Evolutionary conservation across 495 filamentous ascomycete species (phyloP).

Genomic region (Penicillium tannophilum): DNA sequence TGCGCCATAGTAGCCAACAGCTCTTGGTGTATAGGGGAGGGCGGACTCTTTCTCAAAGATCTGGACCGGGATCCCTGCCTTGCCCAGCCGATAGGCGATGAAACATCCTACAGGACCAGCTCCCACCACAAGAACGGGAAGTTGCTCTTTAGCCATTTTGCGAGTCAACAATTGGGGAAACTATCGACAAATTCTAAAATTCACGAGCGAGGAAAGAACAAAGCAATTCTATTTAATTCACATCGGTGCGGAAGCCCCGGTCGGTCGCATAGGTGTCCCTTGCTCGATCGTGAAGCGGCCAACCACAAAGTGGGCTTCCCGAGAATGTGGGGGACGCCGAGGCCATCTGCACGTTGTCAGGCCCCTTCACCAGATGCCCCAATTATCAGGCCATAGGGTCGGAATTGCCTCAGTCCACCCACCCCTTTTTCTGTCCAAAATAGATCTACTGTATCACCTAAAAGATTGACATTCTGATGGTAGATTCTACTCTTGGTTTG

Average conservation of each 20-base stretch:
- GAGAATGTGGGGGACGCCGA: too few species aligned
- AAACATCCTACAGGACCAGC: background rate
- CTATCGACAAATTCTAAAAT: background rate
- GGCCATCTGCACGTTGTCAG: too few species aligned
- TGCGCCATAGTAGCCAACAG: background rate
- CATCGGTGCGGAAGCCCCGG: background rate
- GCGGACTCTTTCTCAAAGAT: background rate
- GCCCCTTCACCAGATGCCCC: too few species aligned
- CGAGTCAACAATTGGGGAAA: background rate
- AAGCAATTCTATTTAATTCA: background rate
- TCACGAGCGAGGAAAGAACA: background rate
- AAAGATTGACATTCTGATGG: too few species aligned
- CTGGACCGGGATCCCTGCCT: background rate
- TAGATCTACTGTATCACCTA: too few species aligned
- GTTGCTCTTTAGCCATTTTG: background rate
- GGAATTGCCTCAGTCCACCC: too few species aligned
- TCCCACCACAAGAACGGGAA: background rate
- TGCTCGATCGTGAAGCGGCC: too few species aligned
- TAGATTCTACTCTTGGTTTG: too few species aligned
- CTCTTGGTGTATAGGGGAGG: background rate
- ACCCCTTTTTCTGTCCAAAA: too few species aligned
- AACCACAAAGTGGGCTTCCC: too few species aligned
- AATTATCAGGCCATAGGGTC: too few species aligned
- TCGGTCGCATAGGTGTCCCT: background rate
- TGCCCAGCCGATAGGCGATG: background rate